Evolutionary conservation across 2,329 filamentous ascomycete species (phyloP), one percentile per base, ranked within the genome.

Genomic region (Fusarium graminum): DNA sequence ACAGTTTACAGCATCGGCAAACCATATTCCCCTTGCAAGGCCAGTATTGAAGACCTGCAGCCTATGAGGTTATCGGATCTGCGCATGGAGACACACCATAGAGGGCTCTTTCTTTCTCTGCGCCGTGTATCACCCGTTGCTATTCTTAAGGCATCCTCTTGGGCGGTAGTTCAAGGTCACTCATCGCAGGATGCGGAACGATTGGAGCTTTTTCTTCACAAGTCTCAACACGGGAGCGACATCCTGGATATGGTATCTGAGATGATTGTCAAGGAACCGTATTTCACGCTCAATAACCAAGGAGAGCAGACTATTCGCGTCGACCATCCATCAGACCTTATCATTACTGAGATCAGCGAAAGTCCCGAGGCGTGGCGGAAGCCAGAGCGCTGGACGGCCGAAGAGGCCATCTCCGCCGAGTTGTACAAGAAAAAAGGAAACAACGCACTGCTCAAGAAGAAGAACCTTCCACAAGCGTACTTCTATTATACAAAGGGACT

Each of bases 211-310:
- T 76, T 70, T 29, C 49, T 81, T 19, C 79, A 80, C 39, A 79
- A 75, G 61, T 75, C 62, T 50, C 77, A 25, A 50, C 72, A 47
- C 32, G 74, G 75, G 0, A 41, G 70, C 25, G 77, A 80, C 9
- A 42, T 76, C 2, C 55, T 81, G 7, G 77, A 79, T 75, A 44
- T 72, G 55, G 39, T 69, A 65, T 63, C 74, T 2, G 65, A 75
- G 1, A 71, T 84, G 7, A 32, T 82, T 6, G 68, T 86, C 14
- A 85, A 84, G 52, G 83, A 86, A 61, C 83, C 83, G 0, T 85
- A 81, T 54, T 79, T 83, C 58, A 83, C 82, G 13, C 43, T 79
- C 1, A 80, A 76, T 50, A 72, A 70, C 13, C 72, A 81, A 38
- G 80, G 79, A 6, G 73, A 79, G 12, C 76, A 77, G 43, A 77